Base-by-base conservation (phyloP, 73 alveolate genomes). In the Symbiodinium pilosum region DNA sequence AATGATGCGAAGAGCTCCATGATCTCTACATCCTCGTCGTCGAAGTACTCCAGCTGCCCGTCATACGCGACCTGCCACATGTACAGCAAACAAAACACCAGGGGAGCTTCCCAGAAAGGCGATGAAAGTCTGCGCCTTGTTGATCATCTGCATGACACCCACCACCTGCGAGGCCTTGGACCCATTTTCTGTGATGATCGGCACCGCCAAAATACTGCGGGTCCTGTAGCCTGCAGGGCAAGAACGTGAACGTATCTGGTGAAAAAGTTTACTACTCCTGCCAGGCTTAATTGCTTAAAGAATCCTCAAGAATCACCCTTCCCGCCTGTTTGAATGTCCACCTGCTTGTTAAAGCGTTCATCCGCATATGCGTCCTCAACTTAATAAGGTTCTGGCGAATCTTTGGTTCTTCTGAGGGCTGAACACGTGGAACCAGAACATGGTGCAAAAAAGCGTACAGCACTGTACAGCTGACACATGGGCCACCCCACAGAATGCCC, bases 31-130 rank as follows among this genome's bases (percentile, higher is more conserved):
- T 92, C 98, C 11, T 71, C 89, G 36, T 92, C 98, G 43, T 92
- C 98, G 47, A 92, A 92, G 47, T 71, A 59, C 91, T 92, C 98
- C 42, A 84, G 98, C 84, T 92, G 98, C 81, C 98, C 98, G 73
- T 92, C 98, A 73, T 92, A 92, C 12, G 98, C 75, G 83, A 89
- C 95, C 95, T 89, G 56, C 41, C n/a, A n/a, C n/a, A n/a, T n/a
- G n/a, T n/a, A n/a, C n/a, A n/a, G n/a, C n/a, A n/a, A n/a, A n/a
- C n/a, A n/a, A n/a, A n/a, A n/a, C n/a, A 16, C 68, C 68, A 51
- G 68, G 4, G 21, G 21, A 2, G 21, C 68, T 1, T 51, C 68
- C 12, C 68, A 51, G 16, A 47, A 16, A 51, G n/a, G n/a, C n/a
- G n/a, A n/a, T n/a, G 1, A 51, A 51, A 24, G 7, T 51, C 30